Evolutionary conservation across 2,329 filamentous ascomycete species (phyloP).

Genomic region (Aspergillus piperis): DNA sequence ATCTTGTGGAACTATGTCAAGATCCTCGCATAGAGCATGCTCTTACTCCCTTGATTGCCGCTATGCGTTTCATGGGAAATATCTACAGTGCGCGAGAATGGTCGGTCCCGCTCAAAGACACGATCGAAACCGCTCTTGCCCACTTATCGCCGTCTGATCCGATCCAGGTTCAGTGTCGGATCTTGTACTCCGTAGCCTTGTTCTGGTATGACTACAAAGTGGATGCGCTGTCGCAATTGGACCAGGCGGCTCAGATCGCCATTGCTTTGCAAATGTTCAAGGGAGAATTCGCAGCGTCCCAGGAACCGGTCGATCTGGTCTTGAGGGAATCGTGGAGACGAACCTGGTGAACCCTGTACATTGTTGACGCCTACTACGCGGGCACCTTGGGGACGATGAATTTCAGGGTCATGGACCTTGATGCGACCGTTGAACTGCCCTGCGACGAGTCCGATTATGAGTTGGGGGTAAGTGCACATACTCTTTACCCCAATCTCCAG

Average conservation of each 20-base stretch:
- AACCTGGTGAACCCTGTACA: slow-evolving; percentile 53
- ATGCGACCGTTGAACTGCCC: slow-evolving; percentile 31
- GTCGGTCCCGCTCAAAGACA: slow-evolving; percentile 18
- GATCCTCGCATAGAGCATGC: slow-evolving; percentile 14
- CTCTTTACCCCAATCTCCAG: background rate
- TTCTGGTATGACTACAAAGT: slow-evolving; percentile 28
- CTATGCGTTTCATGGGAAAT: slow-evolving; percentile 35
- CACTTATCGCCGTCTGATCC: slow-evolving; percentile 9
- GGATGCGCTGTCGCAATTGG: slow-evolving; percentile 22
- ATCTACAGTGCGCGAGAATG: slow-evolving; percentile 23
- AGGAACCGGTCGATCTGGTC: slow-evolving; percentile 55
- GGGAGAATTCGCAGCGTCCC: slow-evolving; percentile 38
- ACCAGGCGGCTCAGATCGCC: slow-evolving; percentile 23
- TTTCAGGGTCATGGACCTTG: slow-evolving; percentile 24
- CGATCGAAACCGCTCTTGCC: slow-evolving; percentile 16
- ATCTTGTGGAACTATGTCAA: slow-evolving; percentile 18
- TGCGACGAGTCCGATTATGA: slow-evolving; percentile 38
- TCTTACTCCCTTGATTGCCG: slow-evolving; percentile 26
- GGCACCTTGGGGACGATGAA: slow-evolving; percentile 51
- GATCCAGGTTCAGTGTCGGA: slow-evolving; percentile 23
- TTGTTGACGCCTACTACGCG: slow-evolving; percentile 75
- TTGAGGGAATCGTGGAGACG: slow-evolving; percentile 50
- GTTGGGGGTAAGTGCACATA: slow-evolving; percentile 23
- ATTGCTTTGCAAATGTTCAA: slow-evolving; percentile 27
- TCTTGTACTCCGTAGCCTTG: slow-evolving; percentile 30